Conservation (phyloP, 495 filamentous ascomycete species). For the Hyaloscypha variabilis region DNA sequence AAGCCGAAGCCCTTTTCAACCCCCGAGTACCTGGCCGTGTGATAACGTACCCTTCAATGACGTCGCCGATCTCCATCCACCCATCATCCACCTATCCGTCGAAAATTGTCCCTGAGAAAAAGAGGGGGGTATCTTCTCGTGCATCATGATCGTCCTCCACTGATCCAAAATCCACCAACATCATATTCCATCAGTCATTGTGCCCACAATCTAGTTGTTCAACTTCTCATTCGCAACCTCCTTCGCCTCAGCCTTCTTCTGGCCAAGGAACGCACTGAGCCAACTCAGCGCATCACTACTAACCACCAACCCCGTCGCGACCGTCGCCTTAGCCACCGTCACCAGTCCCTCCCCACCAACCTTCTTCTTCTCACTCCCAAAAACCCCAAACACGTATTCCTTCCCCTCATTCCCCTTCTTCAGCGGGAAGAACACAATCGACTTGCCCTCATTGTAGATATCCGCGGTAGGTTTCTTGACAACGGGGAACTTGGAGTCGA, state of each 20-base stretch:
- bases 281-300: conserved; percentile 65
- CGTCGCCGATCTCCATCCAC: background rate
- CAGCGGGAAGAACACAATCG: conserved; percentile 67
- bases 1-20: background rate
- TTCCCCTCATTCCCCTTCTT: conserved; percentile 68
- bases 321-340: conserved; percentile 70
- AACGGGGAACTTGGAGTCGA: conserved; percentile 81
- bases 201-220: conserved; percentile 7
- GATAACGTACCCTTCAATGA: background rate
- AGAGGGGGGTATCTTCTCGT: background rate
- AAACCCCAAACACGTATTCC: conserved; percentile 74
- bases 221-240: conserved; percentile 57
- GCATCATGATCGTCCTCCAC: background rate
- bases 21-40: background rate
- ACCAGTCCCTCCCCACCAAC: conserved; percentile 68
- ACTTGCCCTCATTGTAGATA: conserved; percentile 66
- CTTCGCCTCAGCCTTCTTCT: conserved; percentile 65
- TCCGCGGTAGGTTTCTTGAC: conserved; percentile 86
- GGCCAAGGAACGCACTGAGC: conserved; percentile 56
- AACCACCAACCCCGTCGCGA: conserved; percentile 74
- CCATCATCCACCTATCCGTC: no score
- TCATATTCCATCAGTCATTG: no score
- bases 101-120: background rate
- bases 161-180: background rate
- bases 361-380: conserved; percentile 76